These are phyloP conservation scores for Pilasporangium apinafurcum DNA, from an alignment of 352 stramenopile species.

Conservation along the genomic window DNA sequence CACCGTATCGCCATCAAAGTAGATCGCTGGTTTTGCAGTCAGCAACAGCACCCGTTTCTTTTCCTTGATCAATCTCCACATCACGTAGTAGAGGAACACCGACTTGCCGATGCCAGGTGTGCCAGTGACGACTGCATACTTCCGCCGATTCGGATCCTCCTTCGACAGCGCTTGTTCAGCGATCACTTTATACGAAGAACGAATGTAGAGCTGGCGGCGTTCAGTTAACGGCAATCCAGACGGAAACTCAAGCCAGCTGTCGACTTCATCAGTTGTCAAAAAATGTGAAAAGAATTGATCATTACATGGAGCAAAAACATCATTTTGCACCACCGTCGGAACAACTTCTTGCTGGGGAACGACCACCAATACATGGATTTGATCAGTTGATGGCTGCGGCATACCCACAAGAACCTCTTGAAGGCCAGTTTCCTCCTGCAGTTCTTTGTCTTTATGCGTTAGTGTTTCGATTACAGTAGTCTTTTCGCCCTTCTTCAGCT, in stretches of 20 bases:
- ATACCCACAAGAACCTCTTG: too few species aligned
- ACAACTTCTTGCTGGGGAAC: background rate
- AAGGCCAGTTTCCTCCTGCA: too few species aligned
- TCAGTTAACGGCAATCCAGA: constrained; percentile 15
- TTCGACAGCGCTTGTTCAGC: constrained; percentile 15
- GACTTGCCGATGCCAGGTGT: constrained; percentile 24
- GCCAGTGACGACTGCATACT: constrained; percentile 23
- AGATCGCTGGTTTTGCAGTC: constrained; percentile 1
- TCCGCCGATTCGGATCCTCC: constrained; percentile 2
- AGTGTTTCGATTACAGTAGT: background rate
- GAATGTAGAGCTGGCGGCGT: constrained; percentile 14
- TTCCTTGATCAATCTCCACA: constrained; percentile 25
- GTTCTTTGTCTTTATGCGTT: too few species aligned
- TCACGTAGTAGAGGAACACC: constrained; percentile 27
- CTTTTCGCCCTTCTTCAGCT: background rate
- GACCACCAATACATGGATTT: too few species aligned
- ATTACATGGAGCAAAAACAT: too few species aligned
- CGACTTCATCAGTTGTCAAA: constrained; percentile 11
- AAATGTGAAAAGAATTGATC: constrained; percentile 19
- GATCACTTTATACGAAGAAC: constrained; percentile 16
- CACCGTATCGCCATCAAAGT: constrained; percentile 21
- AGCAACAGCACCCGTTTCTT: constrained; percentile 20
- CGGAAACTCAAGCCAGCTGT: constrained; percentile 17
- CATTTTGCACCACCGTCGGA: constrained; percentile 8
- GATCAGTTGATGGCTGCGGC: too few species aligned